Conservation (phyloP, 768 basidiomycete genomes). For the Kondoa malvinella region DNA sequence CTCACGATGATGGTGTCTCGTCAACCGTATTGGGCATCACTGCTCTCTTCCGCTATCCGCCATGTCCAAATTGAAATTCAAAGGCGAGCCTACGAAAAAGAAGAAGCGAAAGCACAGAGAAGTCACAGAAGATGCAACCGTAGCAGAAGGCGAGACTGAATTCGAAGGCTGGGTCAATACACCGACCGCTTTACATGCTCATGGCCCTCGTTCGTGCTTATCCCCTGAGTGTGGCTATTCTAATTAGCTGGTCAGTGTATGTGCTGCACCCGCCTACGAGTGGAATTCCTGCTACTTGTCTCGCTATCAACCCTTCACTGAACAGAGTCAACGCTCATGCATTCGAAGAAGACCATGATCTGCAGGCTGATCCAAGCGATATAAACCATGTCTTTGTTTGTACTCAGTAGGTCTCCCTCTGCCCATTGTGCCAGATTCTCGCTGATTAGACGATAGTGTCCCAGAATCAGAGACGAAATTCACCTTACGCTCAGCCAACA, state of each 20-base stretch:
- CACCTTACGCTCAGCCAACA: neutral
- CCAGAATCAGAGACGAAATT: neutral
- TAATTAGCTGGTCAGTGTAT: too few species aligned
- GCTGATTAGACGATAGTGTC: neutral
- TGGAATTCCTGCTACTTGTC: neutral
- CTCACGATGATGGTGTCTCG: too few species aligned
- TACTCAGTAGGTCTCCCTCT: neutral
- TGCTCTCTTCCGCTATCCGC: too few species aligned
- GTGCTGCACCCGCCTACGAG: neutral
- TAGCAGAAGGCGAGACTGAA: neutral
- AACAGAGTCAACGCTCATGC: neutral
- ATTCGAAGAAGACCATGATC: neutral
- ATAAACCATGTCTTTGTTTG: constrained; percentile 4
- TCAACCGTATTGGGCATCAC: too few species aligned
- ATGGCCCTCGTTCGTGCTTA: neutral
- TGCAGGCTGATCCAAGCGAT: neutral
- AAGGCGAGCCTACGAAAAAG: neutral
- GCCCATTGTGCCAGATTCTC: neutral
- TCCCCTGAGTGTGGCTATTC: neutral
- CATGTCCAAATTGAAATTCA: neutral
- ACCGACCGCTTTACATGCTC: neutral
- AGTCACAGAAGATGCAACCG: neutral
- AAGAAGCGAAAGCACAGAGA: neutral
- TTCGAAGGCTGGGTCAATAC: neutral
- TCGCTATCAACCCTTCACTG: neutral